Percentiles rank a stretch among this genome's conserved stretches.
These are phyloP conservation scores for Acacia crassicarpa DNA, from an alignment of 306 rosid genomes.

Conservation along the genomic window DNA sequence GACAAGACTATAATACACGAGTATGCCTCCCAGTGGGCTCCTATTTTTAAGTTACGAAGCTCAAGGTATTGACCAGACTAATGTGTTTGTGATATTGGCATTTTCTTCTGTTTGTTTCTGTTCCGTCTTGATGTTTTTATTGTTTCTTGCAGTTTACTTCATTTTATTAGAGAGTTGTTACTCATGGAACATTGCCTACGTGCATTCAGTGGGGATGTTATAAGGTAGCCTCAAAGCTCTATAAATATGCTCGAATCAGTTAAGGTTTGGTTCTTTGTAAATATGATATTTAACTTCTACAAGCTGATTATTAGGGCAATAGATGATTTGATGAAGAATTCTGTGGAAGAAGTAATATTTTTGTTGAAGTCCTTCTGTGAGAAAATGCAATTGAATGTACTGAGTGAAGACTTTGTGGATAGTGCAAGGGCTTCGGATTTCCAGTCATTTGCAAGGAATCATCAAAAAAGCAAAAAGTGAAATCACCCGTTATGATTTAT, in stretches of 20 bases:
- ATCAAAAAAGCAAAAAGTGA: slow-evolving; percentile 44
- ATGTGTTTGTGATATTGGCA: slow-evolving; percentile 13
- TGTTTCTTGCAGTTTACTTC: slow-evolving; percentile 62
- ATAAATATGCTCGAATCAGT: slow-evolving; percentile 11
- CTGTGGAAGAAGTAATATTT: slow-evolving; percentile 59
- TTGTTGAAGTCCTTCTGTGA: slow-evolving; percentile 61
- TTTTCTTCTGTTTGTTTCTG: slow-evolving; percentile 25
- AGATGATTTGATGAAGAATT: slow-evolving; percentile 58
- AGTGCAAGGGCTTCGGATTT: slow-evolving; percentile 44
- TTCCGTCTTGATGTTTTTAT: slow-evolving; percentile 39
- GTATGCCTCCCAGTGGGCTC: slow-evolving; percentile 79
- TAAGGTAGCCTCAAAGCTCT: slow-evolving; percentile 55
- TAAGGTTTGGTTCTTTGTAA: slow-evolving; percentile 17
- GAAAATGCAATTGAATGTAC: slow-evolving; percentile 45
- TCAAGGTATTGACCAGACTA: slow-evolving; percentile 51
- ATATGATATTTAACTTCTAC: slow-evolving; percentile 26
- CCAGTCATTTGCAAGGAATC: slow-evolving; percentile 46
- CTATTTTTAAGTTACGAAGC: slow-evolving; percentile 55
- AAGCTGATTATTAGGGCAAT: slow-evolving; percentile 57
- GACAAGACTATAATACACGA: slow-evolving; percentile 45
- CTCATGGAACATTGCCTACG: slow-evolving; percentile 49
- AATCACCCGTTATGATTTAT: slow-evolving; percentile 30
- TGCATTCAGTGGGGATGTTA: slow-evolving; percentile 50
- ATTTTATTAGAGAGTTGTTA: slow-evolving; percentile 59
- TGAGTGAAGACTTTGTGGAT: slow-evolving; percentile 35